These are phyloP conservation scores for Hysterangium stoloniferum DNA, from an alignment of 768 basidiomycete species.

Conservation along the genomic window DNA sequence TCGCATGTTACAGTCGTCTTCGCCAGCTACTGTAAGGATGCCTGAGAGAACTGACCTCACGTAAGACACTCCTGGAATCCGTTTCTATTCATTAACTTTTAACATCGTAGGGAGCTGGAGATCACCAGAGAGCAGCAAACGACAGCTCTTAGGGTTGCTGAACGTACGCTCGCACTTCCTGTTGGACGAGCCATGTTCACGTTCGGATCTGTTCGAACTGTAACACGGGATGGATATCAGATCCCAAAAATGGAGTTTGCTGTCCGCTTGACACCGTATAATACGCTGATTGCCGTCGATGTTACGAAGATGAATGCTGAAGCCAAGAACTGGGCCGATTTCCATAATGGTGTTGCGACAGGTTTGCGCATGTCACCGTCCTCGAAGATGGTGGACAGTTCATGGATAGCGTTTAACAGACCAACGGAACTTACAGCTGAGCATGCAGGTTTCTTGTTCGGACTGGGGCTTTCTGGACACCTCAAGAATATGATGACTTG, in stretches of 20 bases:
- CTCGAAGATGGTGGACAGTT: constrained; percentile 75
- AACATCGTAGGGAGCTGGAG: constrained; percentile 74
- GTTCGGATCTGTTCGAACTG: constrained; percentile 70
- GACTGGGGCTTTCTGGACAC: constrained; percentile 88
- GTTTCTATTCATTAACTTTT: constrained; percentile 5
- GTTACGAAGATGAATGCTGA: constrained; percentile 67
- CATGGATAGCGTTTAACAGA: constrained; percentile 95
- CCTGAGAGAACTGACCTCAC: constrained; percentile 64
- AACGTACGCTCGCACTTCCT: constrained; percentile 83
- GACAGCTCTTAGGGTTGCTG: constrained; percentile 71
- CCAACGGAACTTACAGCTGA: constrained; percentile 84
- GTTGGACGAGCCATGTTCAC: constrained; percentile 90
- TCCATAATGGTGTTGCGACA: constrained; percentile 94
- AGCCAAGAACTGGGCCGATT: constrained; percentile 86
- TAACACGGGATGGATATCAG: constrained; percentile 69
- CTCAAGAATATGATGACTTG: constrained; percentile 84
- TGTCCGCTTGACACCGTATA: constrained; percentile 67
- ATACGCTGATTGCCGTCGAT: constrained; percentile 56
- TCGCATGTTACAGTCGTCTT: constrained; percentile 80
- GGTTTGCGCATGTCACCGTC: constrained; percentile 76
- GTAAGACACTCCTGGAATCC: constrained; percentile 31
- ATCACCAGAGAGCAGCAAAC: constrained; percentile 79
- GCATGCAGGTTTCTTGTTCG: constrained; percentile 95
- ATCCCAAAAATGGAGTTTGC: constrained; percentile 76
- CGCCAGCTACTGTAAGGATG: constrained; percentile 52